Evolutionary conservation across 257 asterid genomes (phyloP).

Genomic region (Linderniella brevidens): DNA sequence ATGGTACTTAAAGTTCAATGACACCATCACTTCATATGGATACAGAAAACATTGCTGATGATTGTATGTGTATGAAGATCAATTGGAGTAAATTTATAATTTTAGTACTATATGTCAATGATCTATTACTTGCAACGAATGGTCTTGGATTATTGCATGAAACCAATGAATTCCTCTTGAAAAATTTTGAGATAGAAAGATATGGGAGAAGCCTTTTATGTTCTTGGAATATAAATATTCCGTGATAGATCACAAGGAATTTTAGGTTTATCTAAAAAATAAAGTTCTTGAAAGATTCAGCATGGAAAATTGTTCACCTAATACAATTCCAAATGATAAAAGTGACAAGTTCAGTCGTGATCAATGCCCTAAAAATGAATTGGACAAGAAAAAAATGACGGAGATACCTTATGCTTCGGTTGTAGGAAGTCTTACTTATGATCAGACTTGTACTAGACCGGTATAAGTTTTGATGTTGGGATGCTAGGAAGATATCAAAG

Average conservation of each 20-base stretch:
- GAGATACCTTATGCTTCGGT: not conserved
- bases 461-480: not conserved
- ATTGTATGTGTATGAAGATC: not conserved
- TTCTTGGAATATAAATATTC: not conserved
- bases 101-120: not conserved
- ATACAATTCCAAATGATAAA: not conserved
- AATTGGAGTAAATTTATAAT: not conserved
- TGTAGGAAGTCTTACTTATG: not conserved
- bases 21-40: not conserved
- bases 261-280: not conserved
- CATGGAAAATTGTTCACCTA: not conserved
- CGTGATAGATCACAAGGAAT: not conserved
- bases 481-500: not conserved
- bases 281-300: not conserved
- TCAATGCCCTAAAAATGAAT: not conserved
- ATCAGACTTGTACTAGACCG: not conserved
- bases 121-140: not conserved
- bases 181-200: not conserved
- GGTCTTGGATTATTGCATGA: not conserved
- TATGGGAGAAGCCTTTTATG: not conserved
- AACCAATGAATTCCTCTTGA: not conserved
- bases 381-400: not conserved
- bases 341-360: not conserved
- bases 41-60: not conserved
- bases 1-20: not conserved